These are phyloP conservation scores for Xylaria arbuscula DNA, from an alignment of 2,329 filamentous ascomycete species.

Conservation along the genomic window DNA sequence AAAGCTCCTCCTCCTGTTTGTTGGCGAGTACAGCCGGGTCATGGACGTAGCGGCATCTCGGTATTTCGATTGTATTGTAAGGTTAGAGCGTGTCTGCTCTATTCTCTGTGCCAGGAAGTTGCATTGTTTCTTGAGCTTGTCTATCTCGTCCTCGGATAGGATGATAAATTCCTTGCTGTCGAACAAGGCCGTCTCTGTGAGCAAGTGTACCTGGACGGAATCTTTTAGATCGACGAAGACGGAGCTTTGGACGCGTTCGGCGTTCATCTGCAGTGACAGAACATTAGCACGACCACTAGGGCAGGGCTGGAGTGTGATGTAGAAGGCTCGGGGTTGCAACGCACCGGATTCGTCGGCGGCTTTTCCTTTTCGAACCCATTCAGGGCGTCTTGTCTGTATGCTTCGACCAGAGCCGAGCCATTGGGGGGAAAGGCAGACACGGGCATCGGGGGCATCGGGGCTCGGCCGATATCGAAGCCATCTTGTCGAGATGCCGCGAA, in stretches of 20 bases:
- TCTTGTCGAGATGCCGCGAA: conserved; percentile 42
- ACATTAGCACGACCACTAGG: conserved; percentile 34
- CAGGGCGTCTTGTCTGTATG: conserved; percentile 67
- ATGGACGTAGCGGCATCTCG: conserved; percentile 92
- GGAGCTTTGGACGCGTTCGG: conserved; percentile 65
- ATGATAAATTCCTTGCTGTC: conserved; percentile 90
- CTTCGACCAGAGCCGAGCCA: conserved; percentile 65
- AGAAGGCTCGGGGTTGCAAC: conserved; percentile 39
- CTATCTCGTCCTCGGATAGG: conserved; percentile 90
- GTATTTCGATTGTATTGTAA: conserved; percentile 91
- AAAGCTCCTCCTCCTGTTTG: conserved; percentile 59
- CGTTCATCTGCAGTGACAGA: conserved; percentile 58
- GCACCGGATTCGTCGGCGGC: conserved; percentile 68
- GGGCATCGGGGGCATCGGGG: conserved; percentile 41
- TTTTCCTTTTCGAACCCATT: conserved; percentile 65
- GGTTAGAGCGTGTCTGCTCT: conserved; percentile 82
- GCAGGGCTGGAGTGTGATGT: neutral
- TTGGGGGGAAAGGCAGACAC: conserved; percentile 53
- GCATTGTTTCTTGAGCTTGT: conserved; percentile 88
- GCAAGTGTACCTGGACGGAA: conserved; percentile 85
- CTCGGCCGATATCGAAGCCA: conserved; percentile 42
- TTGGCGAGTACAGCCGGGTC: conserved; percentile 79
- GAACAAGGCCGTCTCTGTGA: conserved; percentile 91
- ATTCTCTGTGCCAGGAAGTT: conserved; percentile 78
- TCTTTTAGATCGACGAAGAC: conserved; percentile 72